Percentiles rank a stretch among this genome's conserved stretches.
Evolutionary conservation across 805 yeast genomes (phyloP).

Genomic region (Monosporozyma aerobia): DNA sequence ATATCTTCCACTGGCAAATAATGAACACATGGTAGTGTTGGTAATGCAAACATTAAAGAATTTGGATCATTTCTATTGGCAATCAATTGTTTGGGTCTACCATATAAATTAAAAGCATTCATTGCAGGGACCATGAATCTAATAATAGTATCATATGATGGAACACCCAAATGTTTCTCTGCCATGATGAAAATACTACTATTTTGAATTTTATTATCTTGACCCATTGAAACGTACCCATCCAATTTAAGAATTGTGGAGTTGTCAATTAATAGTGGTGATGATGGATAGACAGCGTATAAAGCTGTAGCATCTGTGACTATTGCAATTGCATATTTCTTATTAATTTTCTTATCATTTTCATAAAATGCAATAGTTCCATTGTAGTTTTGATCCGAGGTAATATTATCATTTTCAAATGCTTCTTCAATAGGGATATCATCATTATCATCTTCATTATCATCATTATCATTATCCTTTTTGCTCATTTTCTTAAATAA

Average conservation of each 20-base stretch:
- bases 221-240: constrained; percentile 56
- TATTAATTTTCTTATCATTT: constrained; percentile 63
- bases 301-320: constrained; percentile 60
- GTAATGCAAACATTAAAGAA: constrained; percentile 62
- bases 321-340: constrained; percentile 70
- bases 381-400: constrained; percentile 14
- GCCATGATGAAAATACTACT: constrained; percentile 51
- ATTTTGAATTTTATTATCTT: constrained; percentile 38
- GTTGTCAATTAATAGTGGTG: constrained; percentile 69
- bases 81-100: constrained; percentile 56
- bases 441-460: not conserved
- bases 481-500: not conserved
- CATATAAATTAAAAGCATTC: constrained; percentile 63
- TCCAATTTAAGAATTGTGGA: constrained; percentile 84
- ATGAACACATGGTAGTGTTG: constrained; percentile 60
- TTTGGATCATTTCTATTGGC: constrained; percentile 45
- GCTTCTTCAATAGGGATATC: too few relatives aligned
- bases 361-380: constrained; percentile 75
- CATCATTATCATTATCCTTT: not conserved
- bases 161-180: constrained; percentile 61
- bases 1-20: constrained; percentile 54
- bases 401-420: not conserved
- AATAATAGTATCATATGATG: constrained; percentile 63
- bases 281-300: constrained; percentile 85
- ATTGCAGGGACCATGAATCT: constrained; percentile 58